Conservation (phyloP, 2,329 filamentous ascomycete genomes). For the Exophiala phaeomuriformis region DNA sequence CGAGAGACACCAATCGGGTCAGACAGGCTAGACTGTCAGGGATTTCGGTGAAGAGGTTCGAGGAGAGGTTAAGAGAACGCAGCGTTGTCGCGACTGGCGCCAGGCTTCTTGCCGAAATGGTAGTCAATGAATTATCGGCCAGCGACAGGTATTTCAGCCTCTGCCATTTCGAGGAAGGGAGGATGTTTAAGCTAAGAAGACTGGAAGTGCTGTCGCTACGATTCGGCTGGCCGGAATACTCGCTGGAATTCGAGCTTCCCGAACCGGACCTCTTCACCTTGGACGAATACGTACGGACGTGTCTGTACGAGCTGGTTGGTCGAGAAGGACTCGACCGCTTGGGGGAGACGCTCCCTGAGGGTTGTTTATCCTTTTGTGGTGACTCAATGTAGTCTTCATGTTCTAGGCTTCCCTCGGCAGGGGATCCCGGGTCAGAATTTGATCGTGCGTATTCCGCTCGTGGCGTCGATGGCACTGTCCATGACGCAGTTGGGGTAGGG, state of each 20-base stretch:
- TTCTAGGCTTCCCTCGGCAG: conserved; percentile 37
- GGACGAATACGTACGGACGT: conserved; percentile 58
- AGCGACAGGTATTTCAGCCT: conserved; percentile 88
- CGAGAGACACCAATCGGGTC: conserved; percentile 81
- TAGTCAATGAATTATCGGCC: conserved; percentile 82
- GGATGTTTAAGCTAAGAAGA: conserved; percentile 59
- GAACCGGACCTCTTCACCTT: conserved; percentile 82
- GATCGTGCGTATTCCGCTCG: conserved; percentile 62
- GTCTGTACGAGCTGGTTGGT: conserved; percentile 57
- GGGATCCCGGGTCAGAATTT: conserved; percentile 61
- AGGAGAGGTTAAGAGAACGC: conserved; percentile 85
- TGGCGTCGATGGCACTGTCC: conserved; percentile 52
- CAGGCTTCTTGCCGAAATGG: conserved; percentile 67
- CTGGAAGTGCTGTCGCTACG: conserved; percentile 67
- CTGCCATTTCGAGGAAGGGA: conserved; percentile 86
- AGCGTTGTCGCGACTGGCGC: conserved; percentile 78
- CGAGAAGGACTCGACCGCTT: conserved; percentile 68
- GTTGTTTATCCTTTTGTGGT: conserved; percentile 7
- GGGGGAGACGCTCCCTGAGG: conserved; percentile 66
- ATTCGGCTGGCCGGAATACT: conserved; percentile 45
- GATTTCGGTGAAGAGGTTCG: conserved; percentile 88
- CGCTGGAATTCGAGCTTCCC: conserved; percentile 81
- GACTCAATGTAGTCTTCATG: conserved; percentile 27
- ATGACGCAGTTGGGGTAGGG: conserved; percentile 61
- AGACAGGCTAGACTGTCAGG: conserved; percentile 83